Conservation (phyloP, 108 stramenopile species). For the Epithemia pelagica region DNA sequence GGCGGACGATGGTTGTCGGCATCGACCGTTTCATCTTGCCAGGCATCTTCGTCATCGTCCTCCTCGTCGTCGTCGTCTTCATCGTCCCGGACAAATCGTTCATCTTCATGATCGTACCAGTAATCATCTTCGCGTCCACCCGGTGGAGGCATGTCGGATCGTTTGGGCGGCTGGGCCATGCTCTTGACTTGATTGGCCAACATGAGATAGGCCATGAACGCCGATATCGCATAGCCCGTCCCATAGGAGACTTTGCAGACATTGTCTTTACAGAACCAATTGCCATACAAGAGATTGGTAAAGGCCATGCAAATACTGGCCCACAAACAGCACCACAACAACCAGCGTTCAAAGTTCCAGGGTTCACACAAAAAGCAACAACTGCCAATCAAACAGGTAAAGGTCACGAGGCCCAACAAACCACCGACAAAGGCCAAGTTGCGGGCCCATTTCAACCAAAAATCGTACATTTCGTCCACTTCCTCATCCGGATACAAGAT, state of each 20-base stretch:
- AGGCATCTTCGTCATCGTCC: conserved; percentile 2
- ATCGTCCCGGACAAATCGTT: conserved; percentile 7
- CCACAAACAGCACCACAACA: conserved; percentile 10
- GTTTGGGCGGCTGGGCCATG: conserved; percentile 3
- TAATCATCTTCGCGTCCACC: conserved; percentile 7
- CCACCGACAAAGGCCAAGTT: conserved; percentile 1
- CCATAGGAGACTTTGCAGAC: conserved; percentile 12
- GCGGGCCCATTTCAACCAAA: conserved; percentile 4
- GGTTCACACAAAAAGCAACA: conserved; percentile 7
- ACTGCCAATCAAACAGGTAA: conserved; percentile 1
- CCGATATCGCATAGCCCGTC: conserved; percentile 1
- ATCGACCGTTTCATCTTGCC: background rate
- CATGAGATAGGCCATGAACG: conserved; percentile 7
- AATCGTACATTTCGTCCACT: conserved; percentile 1
- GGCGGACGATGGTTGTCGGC: background rate
- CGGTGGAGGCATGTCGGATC: background rate
- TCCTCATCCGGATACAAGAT: conserved; percentile 9
- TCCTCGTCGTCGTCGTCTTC: conserved; percentile 7
- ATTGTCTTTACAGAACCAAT: conserved; percentile 8
- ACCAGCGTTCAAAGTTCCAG: conserved; percentile 7
- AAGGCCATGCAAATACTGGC: conserved; percentile 10
- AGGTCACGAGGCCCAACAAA: conserved; percentile 4
- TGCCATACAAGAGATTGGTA: conserved; percentile 8
- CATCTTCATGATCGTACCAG: conserved; percentile 10
- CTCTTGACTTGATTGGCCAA: conserved; percentile 19